Evolutionary conservation across 148 eudicot species (phyloP).

Genomic region (Gaultheria prostrata): DNA sequence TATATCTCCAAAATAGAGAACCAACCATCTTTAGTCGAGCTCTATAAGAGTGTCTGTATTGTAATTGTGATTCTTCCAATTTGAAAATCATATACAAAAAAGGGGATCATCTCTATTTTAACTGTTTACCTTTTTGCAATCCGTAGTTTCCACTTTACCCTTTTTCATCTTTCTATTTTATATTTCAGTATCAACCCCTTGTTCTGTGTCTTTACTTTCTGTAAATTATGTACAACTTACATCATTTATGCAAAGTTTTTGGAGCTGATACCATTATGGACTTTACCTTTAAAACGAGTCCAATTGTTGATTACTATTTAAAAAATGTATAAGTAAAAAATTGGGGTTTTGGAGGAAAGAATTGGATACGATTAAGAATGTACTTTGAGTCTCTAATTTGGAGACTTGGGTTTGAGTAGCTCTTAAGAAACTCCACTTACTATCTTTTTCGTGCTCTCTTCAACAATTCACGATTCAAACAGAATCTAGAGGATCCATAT

Average conservation of each 20-base stretch:
- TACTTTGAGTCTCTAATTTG: not conserved
- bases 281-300: too few species aligned
- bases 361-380: not conserved
- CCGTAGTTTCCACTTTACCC: not conserved
- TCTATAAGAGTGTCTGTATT: not conserved
- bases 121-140: not conserved
- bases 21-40: too few species aligned
- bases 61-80: not conserved
- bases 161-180: too few species aligned
- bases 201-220: not conserved
- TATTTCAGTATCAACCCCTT: not conserved
- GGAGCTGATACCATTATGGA: too few species aligned
- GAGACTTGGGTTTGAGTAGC: not conserved
- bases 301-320: not conserved
- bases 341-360: not conserved
- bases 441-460: not conserved
- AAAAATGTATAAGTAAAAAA: not conserved
- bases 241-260: not conserved
- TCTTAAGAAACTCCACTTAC: not conserved
- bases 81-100: not conserved
- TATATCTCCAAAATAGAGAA: too few species aligned
- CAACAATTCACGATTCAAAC: not conserved
- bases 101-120: not conserved
- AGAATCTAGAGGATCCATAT: not conserved
- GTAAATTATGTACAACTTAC: not conserved